Evolutionary conservation across 306 rosid genomes (phyloP).

Genomic region (Quercus wislizeni): DNA sequence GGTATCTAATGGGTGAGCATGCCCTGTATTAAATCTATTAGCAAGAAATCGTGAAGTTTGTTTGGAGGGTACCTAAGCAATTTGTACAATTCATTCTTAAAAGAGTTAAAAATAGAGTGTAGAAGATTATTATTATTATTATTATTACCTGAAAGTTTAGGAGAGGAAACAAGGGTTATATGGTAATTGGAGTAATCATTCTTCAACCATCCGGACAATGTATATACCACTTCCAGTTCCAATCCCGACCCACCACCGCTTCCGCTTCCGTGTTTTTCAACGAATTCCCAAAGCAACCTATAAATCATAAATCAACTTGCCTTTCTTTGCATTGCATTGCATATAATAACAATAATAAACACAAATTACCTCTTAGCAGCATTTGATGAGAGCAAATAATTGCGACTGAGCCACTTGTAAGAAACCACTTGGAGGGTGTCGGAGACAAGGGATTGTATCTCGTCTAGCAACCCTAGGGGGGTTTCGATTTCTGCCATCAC

Average conservation of each 20-base stretch:
- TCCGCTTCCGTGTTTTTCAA: constrained; percentile 52
- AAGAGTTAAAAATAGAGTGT: too few species aligned
- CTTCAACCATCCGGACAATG: constrained; percentile 91
- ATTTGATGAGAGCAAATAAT: constrained; percentile 73
- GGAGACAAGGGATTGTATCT: constrained; percentile 67
- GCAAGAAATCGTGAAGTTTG: too few species aligned
- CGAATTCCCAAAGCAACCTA: constrained; percentile 89
- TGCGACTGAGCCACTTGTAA: constrained; percentile 97
- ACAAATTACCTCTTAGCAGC: constrained; percentile 69
- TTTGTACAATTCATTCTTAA: too few species aligned
- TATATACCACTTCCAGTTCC: constrained; percentile 67
- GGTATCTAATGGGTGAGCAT: too few species aligned
- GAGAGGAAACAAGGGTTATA: constrained; percentile 68
- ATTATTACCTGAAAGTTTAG: constrained; percentile 63
- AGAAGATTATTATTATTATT: too few species aligned
- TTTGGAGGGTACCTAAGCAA: too few species aligned
- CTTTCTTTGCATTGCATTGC: too few species aligned
- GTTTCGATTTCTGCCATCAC: too few species aligned
- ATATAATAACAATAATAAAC: neutral
- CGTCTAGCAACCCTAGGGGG: constrained; percentile 48
- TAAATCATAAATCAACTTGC: neutral
- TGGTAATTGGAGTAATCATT: constrained; percentile 55
- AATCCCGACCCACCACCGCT: too few species aligned
- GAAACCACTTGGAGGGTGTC: constrained; percentile 95
- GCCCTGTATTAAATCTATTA: too few species aligned